phyloP scores from a whole-genome alignment of 352 stramenopile species.

The Phytophthora pluvialis region DNA sequence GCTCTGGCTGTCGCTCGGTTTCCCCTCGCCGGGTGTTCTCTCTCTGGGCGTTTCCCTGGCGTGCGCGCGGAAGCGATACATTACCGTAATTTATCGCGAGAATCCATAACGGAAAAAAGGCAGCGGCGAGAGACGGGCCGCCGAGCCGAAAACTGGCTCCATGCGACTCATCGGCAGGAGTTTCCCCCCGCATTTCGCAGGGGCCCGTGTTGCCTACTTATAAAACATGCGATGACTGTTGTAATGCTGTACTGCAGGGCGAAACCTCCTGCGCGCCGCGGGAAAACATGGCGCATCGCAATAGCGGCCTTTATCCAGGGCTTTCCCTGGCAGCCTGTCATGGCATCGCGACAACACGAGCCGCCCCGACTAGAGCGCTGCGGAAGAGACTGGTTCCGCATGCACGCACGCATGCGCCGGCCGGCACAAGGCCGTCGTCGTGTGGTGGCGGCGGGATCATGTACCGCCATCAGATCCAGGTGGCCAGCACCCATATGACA shows the following conservation, averaged over 20 bases:
- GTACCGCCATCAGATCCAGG: constrained; percentile 11
- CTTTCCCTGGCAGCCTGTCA: constrained; percentile 1
- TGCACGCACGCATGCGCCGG: constrained; percentile 33
- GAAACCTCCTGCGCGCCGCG: background rate
- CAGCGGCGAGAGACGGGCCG: constrained; percentile 16
- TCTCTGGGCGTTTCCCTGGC: constrained; percentile 29
- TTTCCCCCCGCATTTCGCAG: constrained; percentile 11
- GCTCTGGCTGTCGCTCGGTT: constrained; percentile 20
- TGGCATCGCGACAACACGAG: constrained; percentile 26
- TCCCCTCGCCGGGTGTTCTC: constrained; percentile 28
- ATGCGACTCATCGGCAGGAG: constrained; percentile 21
- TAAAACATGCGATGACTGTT: too few relatives aligned
- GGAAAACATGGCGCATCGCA: background rate
- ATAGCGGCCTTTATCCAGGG: background rate
- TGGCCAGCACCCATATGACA: constrained; percentile 30
- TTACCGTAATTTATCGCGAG: constrained; percentile 37
- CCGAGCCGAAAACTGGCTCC: constrained; percentile 28
- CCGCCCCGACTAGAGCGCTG: constrained; percentile 22
- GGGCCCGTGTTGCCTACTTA: too few relatives aligned
- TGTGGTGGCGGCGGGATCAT: constrained; percentile 5
- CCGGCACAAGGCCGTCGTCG: background rate
- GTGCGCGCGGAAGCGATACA: constrained; percentile 37
- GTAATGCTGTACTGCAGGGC: background rate
- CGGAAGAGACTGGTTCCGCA: constrained; percentile 40
- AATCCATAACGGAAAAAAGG: constrained; percentile 37